A percentile compares a stretch with the other conserved stretches of the same genome.
These are phyloP conservation scores for Eucalyptus paniculata DNA, from an alignment of 345 rosid species.

Conservation along the genomic window DNA sequence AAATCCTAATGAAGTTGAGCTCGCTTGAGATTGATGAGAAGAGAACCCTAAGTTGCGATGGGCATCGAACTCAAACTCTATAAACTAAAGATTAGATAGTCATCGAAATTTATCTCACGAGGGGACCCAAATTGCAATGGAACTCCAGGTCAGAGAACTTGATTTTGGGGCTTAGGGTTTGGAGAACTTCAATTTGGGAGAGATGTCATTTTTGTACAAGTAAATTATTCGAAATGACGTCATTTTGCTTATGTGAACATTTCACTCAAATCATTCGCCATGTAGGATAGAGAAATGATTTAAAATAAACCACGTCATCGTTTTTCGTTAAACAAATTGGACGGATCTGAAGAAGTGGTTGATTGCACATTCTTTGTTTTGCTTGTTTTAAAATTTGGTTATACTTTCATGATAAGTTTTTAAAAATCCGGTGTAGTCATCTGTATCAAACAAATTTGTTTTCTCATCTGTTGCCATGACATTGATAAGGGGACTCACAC, in stretches of 20 bases:
- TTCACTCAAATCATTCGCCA: background rate
- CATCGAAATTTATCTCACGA: no score
- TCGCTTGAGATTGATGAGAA: background rate
- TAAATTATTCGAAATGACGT: no score
- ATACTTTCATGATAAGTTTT: no score
- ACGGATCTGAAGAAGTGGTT: no score
- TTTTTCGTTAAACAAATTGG: no score
- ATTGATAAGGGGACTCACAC: background rate
- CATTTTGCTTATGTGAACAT: no score
- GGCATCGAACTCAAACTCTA: background rate
- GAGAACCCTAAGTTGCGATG: background rate
- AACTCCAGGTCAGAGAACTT: accelerated
- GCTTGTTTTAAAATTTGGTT: no score
- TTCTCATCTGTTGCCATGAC: background rate
- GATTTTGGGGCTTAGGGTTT: background rate
- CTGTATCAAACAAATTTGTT: background rate
- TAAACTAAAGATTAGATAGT: no score
- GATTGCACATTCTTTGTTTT: background rate
- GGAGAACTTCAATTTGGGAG: background rate
- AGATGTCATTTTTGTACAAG: background rate
- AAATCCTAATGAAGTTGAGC: background rate
- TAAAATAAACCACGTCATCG: no score
- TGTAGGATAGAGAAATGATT: background rate
- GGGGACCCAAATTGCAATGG: background rate
- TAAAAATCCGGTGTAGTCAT: accelerated